Evolutionary conservation across 495 filamentous ascomycete species (phyloP).

Genomic region (Penicillium manginii): DNA sequence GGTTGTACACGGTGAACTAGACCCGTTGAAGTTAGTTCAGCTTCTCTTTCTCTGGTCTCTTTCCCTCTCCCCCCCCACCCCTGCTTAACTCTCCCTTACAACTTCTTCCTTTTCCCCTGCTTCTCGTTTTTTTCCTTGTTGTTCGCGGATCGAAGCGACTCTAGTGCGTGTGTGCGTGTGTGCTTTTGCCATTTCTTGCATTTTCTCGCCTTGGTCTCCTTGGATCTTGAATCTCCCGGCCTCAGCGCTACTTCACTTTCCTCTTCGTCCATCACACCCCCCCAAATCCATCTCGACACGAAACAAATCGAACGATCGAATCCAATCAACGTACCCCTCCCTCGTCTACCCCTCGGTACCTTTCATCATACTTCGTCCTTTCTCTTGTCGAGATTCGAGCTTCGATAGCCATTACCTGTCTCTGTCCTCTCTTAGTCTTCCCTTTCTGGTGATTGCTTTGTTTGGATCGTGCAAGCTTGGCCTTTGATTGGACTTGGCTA

Average conservation of each 20-base stretch:
- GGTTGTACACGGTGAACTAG: conserved; percentile 35
- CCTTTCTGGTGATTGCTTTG: conserved; percentile 8
- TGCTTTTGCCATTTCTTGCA: conserved; percentile 9
- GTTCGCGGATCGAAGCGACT: conserved; percentile 10
- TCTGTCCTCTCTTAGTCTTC: background rate
- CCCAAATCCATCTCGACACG: conserved; percentile 11
- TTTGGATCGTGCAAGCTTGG: conserved; percentile 21
- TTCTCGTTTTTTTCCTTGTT: conserved; percentile 19
- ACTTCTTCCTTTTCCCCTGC: conserved; percentile 20
- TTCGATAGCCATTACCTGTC: background rate
- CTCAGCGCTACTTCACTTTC: conserved; percentile 11
- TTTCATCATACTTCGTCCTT: background rate
- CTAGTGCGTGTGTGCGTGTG: conserved; percentile 15
- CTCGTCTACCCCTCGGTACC: background rate
- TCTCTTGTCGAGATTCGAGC: background rate
- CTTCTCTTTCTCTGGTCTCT: background rate
- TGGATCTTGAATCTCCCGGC: conserved; percentile 1
- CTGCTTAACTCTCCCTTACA: conserved; percentile 35
- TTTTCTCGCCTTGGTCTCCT: conserved; percentile 5
- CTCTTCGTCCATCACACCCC: conserved; percentile 14
- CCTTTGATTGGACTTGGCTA: conserved; percentile 19
- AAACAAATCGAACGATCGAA: conserved; percentile 4
- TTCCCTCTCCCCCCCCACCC: conserved; percentile 30
- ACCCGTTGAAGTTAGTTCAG: conserved; percentile 30
- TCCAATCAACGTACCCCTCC: conserved; percentile 10